Base-by-base conservation (phyloP, 768 basidiomycete genomes). In the Gloeophyllum trabeum region DNA sequence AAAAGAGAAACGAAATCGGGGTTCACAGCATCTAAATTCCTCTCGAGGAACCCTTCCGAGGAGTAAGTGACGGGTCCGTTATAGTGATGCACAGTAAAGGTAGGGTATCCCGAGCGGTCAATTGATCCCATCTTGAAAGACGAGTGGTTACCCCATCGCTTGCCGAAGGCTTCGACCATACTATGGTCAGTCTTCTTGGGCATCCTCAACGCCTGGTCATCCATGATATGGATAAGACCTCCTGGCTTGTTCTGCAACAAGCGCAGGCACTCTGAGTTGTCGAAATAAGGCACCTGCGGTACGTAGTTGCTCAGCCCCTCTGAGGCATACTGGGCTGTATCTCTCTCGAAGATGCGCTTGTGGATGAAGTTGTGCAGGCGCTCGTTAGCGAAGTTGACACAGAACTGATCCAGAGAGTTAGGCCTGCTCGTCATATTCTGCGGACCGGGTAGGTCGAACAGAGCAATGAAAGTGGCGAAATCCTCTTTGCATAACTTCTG, bases 351-450 rank as follows among this genome's bases (percentile, higher is more conserved):
- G 2, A 93, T 64, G 6, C 72, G 69, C 42, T 78, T 79, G 57
- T 91, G 81, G 6, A 83, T 69, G 67, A 85, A 96, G 49, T 78
- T 69, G 40, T 93, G 90, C 14, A 97, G 59, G 1, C 88, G 79
- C 57, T 99, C 96, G 52, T 92, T 92, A 45, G 93, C 91, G 51
- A 90, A 93, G 63, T 98, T 99, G 68, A 97, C 73, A 60, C 86
- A 88, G 59, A 98, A 91, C 48, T 97, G 91, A 57, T 99, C 92
- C 38, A 99, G 76, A 4, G 91, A 92, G 61, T 99, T 97, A 43
- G 84, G 69, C 1, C 89, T 75, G 44, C 80, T 82, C 3, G 82
- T 79, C 62, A 90, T 75, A 61, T 96, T 93, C 60, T 96, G 91
- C 4, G 85, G 75, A 4, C 94, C 92, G 2, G 94, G 92, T 7